Evolutionary conservation across 139 green algal species (phyloP).

Genomic region (Tetraselmis chui): DNA sequence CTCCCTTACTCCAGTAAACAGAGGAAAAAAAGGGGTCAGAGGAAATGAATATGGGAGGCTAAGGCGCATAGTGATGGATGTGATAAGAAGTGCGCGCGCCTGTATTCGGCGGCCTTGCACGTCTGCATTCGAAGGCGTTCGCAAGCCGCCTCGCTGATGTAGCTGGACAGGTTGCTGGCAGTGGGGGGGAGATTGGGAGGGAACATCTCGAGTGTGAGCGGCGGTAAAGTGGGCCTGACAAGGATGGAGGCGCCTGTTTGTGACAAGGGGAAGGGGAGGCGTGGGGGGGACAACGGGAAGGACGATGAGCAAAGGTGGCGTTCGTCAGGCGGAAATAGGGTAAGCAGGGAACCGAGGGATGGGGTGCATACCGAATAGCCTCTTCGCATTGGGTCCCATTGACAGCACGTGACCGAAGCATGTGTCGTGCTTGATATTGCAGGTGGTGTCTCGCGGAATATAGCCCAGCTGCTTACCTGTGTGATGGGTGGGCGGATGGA

Average conservation of each 20-base stretch:
- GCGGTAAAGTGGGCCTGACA: conserved; percentile 5
- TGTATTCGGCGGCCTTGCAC: conserved; percentile 18
- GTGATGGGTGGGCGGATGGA: too few species aligned
- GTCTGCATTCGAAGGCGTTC: conserved; percentile 5
- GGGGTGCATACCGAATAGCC: conserved; percentile 8
- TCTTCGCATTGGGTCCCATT: conserved; percentile 2
- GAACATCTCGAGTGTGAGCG: conserved; percentile 17
- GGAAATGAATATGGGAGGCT: too few species aligned
- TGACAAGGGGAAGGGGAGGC: not conserved
- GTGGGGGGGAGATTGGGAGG: not conserved
- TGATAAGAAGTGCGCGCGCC: too few species aligned
- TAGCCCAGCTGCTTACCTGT: conserved; percentile 27
- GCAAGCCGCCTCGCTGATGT: conserved; percentile 4
- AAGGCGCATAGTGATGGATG: too few species aligned
- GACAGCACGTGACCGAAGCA: conserved; percentile 27
- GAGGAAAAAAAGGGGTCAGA: too few species aligned
- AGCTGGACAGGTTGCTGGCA: conserved; percentile 4
- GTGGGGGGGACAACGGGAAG: not conserved
- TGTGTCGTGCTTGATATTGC: conserved; percentile 15
- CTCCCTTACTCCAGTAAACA: too few species aligned
- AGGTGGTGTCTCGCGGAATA: conserved; percentile 27
- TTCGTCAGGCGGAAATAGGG: too few species aligned
- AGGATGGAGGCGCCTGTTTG: not conserved
- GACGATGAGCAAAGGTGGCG: too few species aligned
- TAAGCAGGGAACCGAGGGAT: not conserved